Evolutionary conservation across 2,329 filamentous ascomycete species (phyloP).

Genomic region (Chalaropsis ovoidea): DNA sequence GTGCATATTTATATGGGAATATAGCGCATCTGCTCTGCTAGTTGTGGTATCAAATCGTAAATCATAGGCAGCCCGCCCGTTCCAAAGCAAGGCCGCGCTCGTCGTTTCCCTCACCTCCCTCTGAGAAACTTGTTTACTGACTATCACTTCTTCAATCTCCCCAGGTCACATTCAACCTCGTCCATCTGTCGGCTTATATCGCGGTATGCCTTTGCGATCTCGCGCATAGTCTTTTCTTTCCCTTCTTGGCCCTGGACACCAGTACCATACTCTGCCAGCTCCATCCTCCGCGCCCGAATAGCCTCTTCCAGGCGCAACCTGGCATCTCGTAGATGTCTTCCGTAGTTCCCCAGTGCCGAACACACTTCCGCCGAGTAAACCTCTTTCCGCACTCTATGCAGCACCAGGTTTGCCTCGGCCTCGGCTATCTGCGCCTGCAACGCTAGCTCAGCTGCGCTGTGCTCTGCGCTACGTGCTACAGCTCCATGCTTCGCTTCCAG

Average conservation of each 20-base stretch:
- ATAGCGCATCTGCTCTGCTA: background rate
- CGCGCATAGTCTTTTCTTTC: slow-evolving; percentile 43
- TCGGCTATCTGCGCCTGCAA: slow-evolving; percentile 38
- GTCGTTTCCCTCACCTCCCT: too few relatives aligned
- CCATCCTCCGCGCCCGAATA: slow-evolving; percentile 35
- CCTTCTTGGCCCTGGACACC: slow-evolving; percentile 31
- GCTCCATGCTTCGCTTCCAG: slow-evolving; percentile 48
- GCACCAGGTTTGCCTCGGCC: slow-evolving; percentile 33
- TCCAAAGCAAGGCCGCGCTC: background rate
- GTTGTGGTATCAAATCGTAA: slow-evolving; percentile 9
- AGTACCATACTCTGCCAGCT: slow-evolving; percentile 44
- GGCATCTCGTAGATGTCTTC: slow-evolving; percentile 41
- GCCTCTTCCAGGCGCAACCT: slow-evolving; percentile 38
- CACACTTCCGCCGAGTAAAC: slow-evolving; percentile 40
- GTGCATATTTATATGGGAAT: background rate
- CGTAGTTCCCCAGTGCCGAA: slow-evolving; percentile 40
- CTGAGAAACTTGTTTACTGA: too few relatives aligned
- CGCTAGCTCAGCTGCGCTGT: slow-evolving; percentile 40
- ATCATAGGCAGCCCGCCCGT: background rate
- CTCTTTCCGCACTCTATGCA: slow-evolving; percentile 33
- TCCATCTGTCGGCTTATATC: slow-evolving; percentile 43
- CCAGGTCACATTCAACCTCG: slow-evolving; percentile 42
- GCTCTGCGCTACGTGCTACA: slow-evolving; percentile 42
- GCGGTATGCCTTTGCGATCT: slow-evolving; percentile 43
- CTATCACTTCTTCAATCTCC: slow-evolving; percentile 31